Evolutionary conservation across 768 basidiomycete genomes (phyloP), one percentile per base, ranked within the genome.

Genomic region (Lactifluus rugatus): DNA sequence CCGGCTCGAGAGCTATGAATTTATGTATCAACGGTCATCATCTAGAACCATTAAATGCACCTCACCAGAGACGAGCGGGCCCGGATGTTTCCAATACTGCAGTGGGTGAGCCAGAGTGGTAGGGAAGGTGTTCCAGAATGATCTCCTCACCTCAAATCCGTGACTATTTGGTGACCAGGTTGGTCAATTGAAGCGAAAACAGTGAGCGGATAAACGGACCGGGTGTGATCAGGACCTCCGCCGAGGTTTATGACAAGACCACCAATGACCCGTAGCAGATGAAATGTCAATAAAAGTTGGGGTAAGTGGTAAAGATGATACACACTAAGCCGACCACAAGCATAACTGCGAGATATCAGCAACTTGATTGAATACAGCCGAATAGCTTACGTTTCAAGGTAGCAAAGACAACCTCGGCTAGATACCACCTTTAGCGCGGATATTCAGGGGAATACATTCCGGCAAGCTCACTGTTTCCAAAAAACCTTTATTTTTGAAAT

Each of bases 1-100:
- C 62, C 6, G 62, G 62, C 39, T 62, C 62, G 9, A 62, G 48
- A 25, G 60, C 62, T 63, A 37, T 46, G 19, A 17, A 23, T 26
- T 5, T 16, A 48, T n/a, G 14, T 52, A n/a, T 45, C 13, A 21
- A 26, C 16, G 19, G 1, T n/a, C 17, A 16, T n/a, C 17, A 10
- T 13, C 1, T 4, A 44, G 28, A 26, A 13, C 28, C 28, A 28
- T 32, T 13, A 26, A 9, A 19, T 19, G 9, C 4, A 14, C 44
- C 60, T 37, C 45, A 63, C 62, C 51, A 28, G 60, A 61, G 25
- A 63, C 62, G 17, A 63, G 45, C 21, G 56, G 55, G 17, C 62
- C 62, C 14, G 62, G 62, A n/a, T 62, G 26, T 11, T 37, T 50
- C 62, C 62, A 63, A 34, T 62, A 63, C 62, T 63, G 21, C 19